Base-by-base conservation (phyloP, 2,329 filamentous ascomycete species). In the Fusarium sp. region DNA sequence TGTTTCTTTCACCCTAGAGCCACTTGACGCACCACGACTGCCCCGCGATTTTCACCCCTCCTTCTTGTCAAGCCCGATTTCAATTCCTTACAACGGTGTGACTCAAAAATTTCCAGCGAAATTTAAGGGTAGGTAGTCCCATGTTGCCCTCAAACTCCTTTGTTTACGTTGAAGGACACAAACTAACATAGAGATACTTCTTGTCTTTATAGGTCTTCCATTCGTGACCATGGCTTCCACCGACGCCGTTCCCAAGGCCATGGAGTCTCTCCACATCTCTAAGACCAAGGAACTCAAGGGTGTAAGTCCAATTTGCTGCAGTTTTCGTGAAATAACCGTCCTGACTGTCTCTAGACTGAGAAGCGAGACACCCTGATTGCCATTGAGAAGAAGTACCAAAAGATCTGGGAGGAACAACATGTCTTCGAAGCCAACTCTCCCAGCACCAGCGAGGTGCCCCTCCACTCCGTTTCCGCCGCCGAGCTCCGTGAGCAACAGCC, bases 361-460 rank as follows among this genome's bases (percentile, higher is more conserved):
- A 97, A 97, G 83, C 87, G 94, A 79, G 93, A 97, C 77, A 88
- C 90, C 53, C 85, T 97, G 72, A 90, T 96, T 74, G 89, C 89
- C 32, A 88, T 91, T 76, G 95, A 98, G 84, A 97, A 96, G 84
- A 94, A 94, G 79, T 98, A 97, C 82, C 95, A 98, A 83, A 84
- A 90, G 78, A 86, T 90, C 87, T 82, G 80, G 80, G 74, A 78
- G 48, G 75, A 81, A 9, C 80, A 80, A 50, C 66, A 76, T 59
- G 84, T 97, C 73, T 99, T 98, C 87, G 87, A 98, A 81, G 87
- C 90, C 74, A 85, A 98, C 81, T 94, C 96, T 25, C 96, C 96
- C 34, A 89, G 92, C 21, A 89, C 90, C 55, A 82, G 87, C 69
- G 94, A 98, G 73, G 88, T 94, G 69, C 92, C 93, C 64, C 89